These are phyloP conservation scores for Moniliella sp. DNA, from an alignment of 1,284 basidiomycete species.

Conservation along the genomic window DNA sequence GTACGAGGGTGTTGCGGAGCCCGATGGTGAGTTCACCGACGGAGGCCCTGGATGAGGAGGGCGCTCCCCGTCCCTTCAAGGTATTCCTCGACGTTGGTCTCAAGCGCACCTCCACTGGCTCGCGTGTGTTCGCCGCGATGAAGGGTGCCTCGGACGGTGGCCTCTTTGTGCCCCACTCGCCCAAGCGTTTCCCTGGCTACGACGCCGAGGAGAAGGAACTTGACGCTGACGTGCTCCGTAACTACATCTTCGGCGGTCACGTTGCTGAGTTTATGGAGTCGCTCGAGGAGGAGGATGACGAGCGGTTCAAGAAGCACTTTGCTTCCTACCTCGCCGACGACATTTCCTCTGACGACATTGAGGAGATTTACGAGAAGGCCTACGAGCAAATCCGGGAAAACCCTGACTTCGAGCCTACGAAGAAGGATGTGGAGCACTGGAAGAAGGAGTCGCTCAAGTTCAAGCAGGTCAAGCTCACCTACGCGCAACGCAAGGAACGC, in stretches of 20 bases:
- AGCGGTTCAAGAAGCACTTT: constrained; percentile 98
- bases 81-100: constrained; percentile 94
- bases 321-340: constrained; percentile 81
- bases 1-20: constrained; percentile 84
- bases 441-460: constrained; percentile 61
- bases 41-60: constrained; percentile 67
- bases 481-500: constrained; percentile 42
- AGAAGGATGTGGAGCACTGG: constrained; percentile 72
- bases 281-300: constrained; percentile 97
- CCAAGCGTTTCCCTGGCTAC: constrained; percentile 94
- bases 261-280: constrained; percentile 99
- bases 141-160: constrained; percentile 98
- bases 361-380: constrained; percentile 78
- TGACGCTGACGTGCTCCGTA: constrained; percentile 80
- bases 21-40: constrained; percentile 65
- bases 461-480: constrained; percentile 51
- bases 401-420: constrained; percentile 68
- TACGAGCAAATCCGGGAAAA: constrained; percentile 70
- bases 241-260: constrained; percentile 95
- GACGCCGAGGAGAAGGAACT: constrained; percentile 83
- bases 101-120: constrained; percentile 89
- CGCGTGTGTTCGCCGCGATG: constrained; percentile 92
- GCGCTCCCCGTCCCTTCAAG: constrained; percentile 93
- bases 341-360: constrained; percentile 84
- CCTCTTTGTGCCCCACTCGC: constrained; percentile 89